These are phyloP conservation scores for Agastache rugosa DNA, from an alignment of 257 asterid genomes.

Conservation along the genomic window DNA sequence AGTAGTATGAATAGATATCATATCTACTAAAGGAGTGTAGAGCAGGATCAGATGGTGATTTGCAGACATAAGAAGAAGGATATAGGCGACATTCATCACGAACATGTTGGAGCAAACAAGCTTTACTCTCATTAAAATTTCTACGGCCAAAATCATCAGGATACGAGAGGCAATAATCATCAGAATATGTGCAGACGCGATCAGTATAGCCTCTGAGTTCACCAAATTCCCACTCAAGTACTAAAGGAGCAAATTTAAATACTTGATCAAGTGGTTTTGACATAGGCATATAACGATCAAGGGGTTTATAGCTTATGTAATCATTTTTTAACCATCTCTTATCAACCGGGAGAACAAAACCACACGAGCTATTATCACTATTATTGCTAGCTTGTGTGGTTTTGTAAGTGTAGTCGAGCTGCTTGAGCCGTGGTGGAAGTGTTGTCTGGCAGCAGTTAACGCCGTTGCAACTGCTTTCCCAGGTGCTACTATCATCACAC, in stretches of 20 bases:
- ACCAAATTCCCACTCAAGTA: no score
- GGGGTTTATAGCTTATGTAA: background rate
- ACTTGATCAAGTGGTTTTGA: background rate
- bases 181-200: no score
- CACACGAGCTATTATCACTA: background rate
- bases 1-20: no score
- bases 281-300: no score
- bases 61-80: background rate
- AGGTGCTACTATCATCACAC: slow-evolving; percentile 11
- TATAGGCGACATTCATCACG: background rate
- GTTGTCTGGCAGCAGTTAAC: background rate
- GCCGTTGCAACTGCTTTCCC: background rate
- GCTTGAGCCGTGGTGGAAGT: background rate
- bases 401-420: background rate
- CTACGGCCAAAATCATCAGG: background rate
- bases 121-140: background rate
- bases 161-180: no score
- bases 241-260: no score
- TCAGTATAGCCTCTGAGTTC: no score
- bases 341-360: background rate
- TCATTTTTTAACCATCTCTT: background rate
- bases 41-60: background rate
- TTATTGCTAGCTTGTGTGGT: background rate
- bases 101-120: background rate
- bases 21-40: background rate